These are phyloP conservation scores for Sechiopsis laciniata DNA, from an alignment of 306 rosid species.

Conservation along the genomic window DNA sequence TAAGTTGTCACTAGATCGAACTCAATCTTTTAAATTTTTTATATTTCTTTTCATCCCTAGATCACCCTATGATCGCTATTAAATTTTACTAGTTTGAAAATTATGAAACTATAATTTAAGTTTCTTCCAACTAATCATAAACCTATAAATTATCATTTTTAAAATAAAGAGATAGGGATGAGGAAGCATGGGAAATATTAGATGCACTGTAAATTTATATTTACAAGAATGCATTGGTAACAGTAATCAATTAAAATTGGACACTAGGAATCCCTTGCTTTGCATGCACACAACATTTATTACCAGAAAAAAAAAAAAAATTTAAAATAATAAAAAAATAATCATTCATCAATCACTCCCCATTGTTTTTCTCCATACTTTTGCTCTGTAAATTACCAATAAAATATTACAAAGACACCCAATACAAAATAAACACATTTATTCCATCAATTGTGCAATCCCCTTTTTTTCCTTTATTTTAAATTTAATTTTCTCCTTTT, in stretches of 20 bases:
- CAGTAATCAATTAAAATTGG: conserved; percentile 37
- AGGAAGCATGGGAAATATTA: not conserved
- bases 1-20: no score
- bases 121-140: no score
- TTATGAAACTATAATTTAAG: no score
- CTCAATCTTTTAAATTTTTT: no score
- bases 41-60: no score
- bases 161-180: no score
- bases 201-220: conserved; percentile 32
- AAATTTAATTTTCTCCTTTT: conserved; percentile 9
- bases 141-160: no score
- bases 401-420: conserved; percentile 35
- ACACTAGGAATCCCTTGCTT: conserved; percentile 28
- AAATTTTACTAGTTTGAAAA: no score
- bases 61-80: no score
- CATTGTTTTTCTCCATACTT: conserved; percentile 27
- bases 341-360: not conserved
- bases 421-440: conserved; percentile 37
- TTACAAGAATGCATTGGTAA: conserved; percentile 59
- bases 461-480: no score
- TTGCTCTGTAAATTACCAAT: conserved; percentile 2
- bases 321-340: no score
- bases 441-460: conserved; percentile 33
- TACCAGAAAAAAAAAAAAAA: no score
- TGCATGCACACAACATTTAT: conserved; percentile 21